Conservation (phyloP, 1,139 yeast genomes). For the Yamadazyma sp. region DNA sequence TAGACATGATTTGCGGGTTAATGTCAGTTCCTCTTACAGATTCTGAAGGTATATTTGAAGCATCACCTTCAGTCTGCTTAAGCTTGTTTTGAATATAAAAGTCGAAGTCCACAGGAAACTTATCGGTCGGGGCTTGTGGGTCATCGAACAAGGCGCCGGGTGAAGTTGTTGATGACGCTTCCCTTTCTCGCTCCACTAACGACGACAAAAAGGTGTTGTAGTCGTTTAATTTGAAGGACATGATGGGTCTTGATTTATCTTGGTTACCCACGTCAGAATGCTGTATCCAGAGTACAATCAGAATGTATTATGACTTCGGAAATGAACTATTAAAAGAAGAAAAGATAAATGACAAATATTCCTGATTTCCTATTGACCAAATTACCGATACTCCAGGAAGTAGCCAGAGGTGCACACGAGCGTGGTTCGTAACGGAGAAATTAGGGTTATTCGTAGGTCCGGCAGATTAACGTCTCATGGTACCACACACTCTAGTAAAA, state of each 20-base stretch:
- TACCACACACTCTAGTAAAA: neutral
- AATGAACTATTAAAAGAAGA: neutral
- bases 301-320: no score
- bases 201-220: constrained; percentile 33
- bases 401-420: neutral
- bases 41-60: neutral
- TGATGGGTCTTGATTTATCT: constrained; percentile 8
- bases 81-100: constrained; percentile 22
- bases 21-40: no score
- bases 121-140: constrained; percentile 3
- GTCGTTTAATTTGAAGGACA: constrained; percentile 34
- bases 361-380: constrained; percentile 1
- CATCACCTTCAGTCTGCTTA: neutral
- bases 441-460: neutral
- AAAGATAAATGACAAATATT: neutral
- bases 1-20: no score
- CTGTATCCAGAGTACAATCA: no score
- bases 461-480: neutral
- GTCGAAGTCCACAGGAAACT: constrained; percentile 33
- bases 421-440: neutral
- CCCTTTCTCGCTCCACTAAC: constrained; percentile 24
- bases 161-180: neutral
- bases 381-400: neutral
- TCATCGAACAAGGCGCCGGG: neutral
- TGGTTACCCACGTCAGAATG: no score